A percentile compares a stretch with the other conserved stretches of the same genome.
These are phyloP conservation scores for Amanita thiersii DNA, from an alignment of 768 basidiomycete genomes.

Conservation along the genomic window DNA sequence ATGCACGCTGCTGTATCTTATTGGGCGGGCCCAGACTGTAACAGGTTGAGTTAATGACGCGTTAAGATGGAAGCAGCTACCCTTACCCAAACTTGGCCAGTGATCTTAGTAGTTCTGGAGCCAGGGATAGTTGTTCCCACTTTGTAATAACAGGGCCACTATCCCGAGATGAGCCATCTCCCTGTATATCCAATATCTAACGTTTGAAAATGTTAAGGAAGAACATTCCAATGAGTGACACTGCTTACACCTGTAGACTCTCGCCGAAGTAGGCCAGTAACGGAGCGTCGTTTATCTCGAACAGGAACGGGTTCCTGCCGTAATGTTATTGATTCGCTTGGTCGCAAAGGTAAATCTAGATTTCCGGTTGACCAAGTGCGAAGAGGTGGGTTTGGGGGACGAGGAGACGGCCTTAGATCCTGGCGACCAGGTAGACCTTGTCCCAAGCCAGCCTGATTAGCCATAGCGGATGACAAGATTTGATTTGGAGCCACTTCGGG, in stretches of 20 bases:
- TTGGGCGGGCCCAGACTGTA: slow-evolving; percentile 91
- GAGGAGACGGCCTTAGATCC: slow-evolving; percentile 51
- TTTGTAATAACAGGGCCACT: slow-evolving; percentile 80
- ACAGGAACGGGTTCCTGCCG: slow-evolving; percentile 32
- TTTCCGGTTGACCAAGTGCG: slow-evolving; percentile 84
- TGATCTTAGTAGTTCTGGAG: slow-evolving; percentile 81
- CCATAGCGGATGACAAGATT: slow-evolving; percentile 29
- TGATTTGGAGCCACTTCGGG: slow-evolving; percentile 42
- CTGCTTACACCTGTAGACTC: slow-evolving; percentile 66
- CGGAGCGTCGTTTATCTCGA: slow-evolving; percentile 72
- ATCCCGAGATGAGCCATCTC: slow-evolving; percentile 51
- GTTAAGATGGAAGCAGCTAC: not conserved
- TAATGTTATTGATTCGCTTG: slow-evolving; percentile 34
- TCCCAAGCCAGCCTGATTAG: slow-evolving; percentile 36
- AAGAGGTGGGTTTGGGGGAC: slow-evolving; percentile 62
- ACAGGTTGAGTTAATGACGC: slow-evolving; percentile 1
- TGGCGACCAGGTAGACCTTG: slow-evolving; percentile 60
- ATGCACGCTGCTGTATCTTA: slow-evolving; percentile 95
- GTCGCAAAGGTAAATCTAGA: slow-evolving; percentile 62
- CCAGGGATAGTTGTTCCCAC: slow-evolving; percentile 89
- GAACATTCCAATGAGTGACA: not conserved
- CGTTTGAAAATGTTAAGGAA: slow-evolving; percentile 8
- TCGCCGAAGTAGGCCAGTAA: slow-evolving; percentile 57
- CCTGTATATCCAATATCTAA: slow-evolving; percentile 49
- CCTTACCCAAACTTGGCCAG: slow-evolving; percentile 90